Base-by-base conservation (phyloP, 2,329 filamentous ascomycete genomes). In the Aspergillus spinulosporus region DNA sequence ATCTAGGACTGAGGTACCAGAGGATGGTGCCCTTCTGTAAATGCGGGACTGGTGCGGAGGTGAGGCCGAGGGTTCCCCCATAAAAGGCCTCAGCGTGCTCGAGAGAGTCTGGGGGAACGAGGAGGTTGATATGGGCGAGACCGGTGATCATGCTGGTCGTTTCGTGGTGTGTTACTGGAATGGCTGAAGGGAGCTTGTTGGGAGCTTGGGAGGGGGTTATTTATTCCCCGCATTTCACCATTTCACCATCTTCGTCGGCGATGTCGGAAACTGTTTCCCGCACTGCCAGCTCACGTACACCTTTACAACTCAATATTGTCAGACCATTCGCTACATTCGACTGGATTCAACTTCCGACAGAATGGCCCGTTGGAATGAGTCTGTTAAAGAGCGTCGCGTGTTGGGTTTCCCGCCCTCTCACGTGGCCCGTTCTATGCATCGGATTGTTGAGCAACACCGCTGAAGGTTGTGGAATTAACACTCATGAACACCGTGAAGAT, bases 91-190 rank as follows among this genome's bases (percentile, higher is more conserved):
- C 70, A 2, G 84, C 83, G 8, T 75, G 72, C 15, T 75, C 71
- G 32, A 86, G 74, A 0, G 81, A 83, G 54, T 76, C 80, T 0
- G 67, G 65, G 0, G 83, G 82, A 6, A 86, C 80, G n/a, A 80
- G 76, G 46, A 86, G 73, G 65, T 86, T 86, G 59, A 86, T 73
- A 70, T 85, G 82, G 2, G 80, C 79, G 50, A 85, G 72, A 36
- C 80, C 79, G 39, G 77, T 74, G 64, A 85, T 84, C 76, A 82
- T 78, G 2, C 45, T 61, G 31, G 9, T 34, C 7, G 6, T 4
- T 26, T 8, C 15, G n/a, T 42, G 4, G n/a, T n/a, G n/a, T 7
- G n/a, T 11, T 14, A 21, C 29, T 29, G 2, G n/a, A 14, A 36
- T 2, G 15, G 34, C 28, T 39, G 14, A 21, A 47, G 29, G 26